These are phyloP conservation scores for Fusarium sp. DNA, from an alignment of 2,329 filamentous ascomycete genomes.

Conservation along the genomic window DNA sequence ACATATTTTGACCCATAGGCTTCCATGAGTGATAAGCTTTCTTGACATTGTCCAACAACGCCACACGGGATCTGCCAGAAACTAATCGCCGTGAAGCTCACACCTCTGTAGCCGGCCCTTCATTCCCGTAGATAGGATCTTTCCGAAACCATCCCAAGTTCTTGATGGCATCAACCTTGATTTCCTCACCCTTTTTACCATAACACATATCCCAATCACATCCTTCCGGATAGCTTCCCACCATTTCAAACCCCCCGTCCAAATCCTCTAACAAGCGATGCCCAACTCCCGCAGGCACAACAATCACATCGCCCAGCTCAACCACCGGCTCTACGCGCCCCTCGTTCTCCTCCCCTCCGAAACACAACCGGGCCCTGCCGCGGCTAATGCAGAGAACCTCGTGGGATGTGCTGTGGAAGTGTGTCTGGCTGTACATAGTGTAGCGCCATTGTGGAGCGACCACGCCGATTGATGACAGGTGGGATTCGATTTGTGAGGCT, in stretches of 20 bases:
- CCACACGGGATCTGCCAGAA: neutral
- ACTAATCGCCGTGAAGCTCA: neutral
- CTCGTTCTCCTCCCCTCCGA: slow-evolving; percentile 74
- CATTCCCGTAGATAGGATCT: slow-evolving; percentile 38
- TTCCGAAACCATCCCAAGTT: slow-evolving; percentile 25
- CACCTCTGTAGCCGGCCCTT: slow-evolving; percentile 20
- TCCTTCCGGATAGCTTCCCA: slow-evolving; percentile 72
- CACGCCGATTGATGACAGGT: slow-evolving; percentile 65
- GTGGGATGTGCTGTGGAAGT: slow-evolving; percentile 77
- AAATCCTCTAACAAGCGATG: slow-evolving; percentile 72
- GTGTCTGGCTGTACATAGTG: slow-evolving; percentile 74
- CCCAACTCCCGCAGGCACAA: slow-evolving; percentile 74
- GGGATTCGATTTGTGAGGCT: slow-evolving; percentile 66
- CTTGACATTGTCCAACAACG: neutral
- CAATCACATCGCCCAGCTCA: slow-evolving; percentile 70
- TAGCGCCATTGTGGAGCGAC: slow-evolving; percentile 75
- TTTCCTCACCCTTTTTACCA: slow-evolving; percentile 62
- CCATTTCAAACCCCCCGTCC: slow-evolving; percentile 70
- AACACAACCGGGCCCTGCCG: slow-evolving; percentile 72
- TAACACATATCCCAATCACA: slow-evolving; percentile 80
- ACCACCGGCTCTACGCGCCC: slow-evolving; percentile 67
- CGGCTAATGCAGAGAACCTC: slow-evolving; percentile 72
- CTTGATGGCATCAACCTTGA: slow-evolving; percentile 25
- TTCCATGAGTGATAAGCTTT: neutral
- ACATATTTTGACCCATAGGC: neutral